Evolutionary conservation across 441 rosid species (phyloP).

Genomic region (Geranium incanum): DNA sequence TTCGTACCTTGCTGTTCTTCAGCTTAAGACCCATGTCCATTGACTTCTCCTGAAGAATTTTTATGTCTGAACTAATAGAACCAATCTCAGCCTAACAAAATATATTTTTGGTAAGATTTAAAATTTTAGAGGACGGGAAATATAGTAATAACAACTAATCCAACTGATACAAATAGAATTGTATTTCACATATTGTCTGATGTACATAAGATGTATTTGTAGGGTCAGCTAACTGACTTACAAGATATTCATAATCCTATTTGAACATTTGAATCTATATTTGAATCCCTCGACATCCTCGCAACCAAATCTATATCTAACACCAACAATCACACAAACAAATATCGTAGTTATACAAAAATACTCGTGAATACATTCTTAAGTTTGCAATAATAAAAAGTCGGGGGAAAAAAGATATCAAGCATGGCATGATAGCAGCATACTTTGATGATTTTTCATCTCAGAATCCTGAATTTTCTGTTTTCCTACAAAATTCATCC

Average conservation of each 20-base stretch:
- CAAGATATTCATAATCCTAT: too few species aligned
- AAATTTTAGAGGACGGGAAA: neutral
- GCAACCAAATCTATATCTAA: too few species aligned
- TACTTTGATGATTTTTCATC: neutral
- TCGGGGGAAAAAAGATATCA: neutral
- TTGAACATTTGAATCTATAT: too few species aligned
- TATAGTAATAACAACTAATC: neutral
- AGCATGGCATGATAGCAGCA: neutral
- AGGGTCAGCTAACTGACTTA: too few species aligned
- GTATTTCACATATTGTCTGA: too few species aligned
- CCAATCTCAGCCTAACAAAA: constrained; percentile 78
- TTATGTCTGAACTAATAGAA: constrained; percentile 97
- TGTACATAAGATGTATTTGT: too few species aligned
- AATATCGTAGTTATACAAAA: neutral
- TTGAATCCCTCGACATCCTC: too few species aligned
- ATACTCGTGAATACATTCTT: neutral
- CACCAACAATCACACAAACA: neutral
- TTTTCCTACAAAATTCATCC: too few species aligned
- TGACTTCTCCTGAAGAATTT: constrained; percentile 94
- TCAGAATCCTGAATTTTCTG: too few species aligned
- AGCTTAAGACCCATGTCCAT: constrained; percentile 99
- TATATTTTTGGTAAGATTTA: constrained; percentile 4
- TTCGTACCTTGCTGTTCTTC: constrained; percentile 84
- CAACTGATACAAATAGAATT: neutral
- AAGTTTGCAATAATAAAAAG: neutral